Evolutionary conservation across 768 basidiomycete species (phyloP).

Genomic region (Lentinus tigrinus): DNA sequence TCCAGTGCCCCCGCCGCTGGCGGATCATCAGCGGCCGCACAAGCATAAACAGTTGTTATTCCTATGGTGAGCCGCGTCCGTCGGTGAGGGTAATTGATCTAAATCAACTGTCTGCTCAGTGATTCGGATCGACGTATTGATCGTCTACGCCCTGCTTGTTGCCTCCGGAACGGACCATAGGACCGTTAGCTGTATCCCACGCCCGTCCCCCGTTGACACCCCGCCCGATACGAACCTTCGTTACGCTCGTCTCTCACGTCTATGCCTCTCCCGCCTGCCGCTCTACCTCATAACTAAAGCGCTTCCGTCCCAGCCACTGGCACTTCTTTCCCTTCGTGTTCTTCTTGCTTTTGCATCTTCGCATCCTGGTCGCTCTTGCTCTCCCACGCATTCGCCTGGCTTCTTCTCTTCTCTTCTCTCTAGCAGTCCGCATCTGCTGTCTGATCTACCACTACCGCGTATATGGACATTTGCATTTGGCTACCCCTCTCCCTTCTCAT

Average conservation of each 20-base stretch:
- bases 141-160: neutral
- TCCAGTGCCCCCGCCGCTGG: neutral
- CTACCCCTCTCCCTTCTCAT: neutral
- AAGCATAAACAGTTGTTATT: neutral
- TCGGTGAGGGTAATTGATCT: neutral
- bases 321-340: too few relatives aligned
- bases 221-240: neutral
- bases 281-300: neutral
- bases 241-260: neutral
- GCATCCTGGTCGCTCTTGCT: neutral
- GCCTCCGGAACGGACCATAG: neutral
- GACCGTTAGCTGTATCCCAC: neutral
- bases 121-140: neutral
- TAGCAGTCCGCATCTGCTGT: neutral
- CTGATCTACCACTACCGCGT: neutral
- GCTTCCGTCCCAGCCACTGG: too few relatives aligned
- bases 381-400: neutral
- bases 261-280: neutral
- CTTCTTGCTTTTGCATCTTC: neutral
- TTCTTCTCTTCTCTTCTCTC: neutral
- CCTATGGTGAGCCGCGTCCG: neutral
- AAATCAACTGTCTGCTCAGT: neutral
- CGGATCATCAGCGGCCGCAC: neutral
- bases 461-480: neutral
- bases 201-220: neutral